Evolutionary conservation across 2,329 filamentous ascomycete species (phyloP).

Genomic region (Colletotrichum brevisporum): DNA sequence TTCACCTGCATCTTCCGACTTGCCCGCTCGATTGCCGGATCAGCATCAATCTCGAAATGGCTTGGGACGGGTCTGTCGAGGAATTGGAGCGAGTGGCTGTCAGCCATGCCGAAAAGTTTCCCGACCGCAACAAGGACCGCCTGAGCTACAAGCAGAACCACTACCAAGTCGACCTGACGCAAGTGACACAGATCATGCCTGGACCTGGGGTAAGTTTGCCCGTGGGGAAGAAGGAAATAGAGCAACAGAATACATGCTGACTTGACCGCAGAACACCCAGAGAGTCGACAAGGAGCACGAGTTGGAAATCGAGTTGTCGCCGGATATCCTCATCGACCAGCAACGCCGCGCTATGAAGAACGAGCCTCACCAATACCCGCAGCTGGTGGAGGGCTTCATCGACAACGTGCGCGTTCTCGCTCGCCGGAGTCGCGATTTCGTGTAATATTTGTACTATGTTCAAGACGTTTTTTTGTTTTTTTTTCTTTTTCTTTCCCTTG

Average conservation of each 20-base stretch:
- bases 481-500: background rate
- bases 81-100: constrained; percentile 62
- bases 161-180: constrained; percentile 93
- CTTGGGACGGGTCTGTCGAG: constrained; percentile 79
- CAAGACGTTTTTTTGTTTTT: background rate
- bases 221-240: background rate
- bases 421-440: constrained; percentile 55
- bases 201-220: constrained; percentile 54
- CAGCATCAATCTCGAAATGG: constrained; percentile 95
- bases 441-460: constrained; percentile 28
- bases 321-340: constrained; percentile 75
- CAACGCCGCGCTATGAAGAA: constrained; percentile 68
- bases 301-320: constrained; percentile 83
- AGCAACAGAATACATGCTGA: constrained; percentile 12
- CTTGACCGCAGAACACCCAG: constrained; percentile 52
- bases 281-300: constrained; percentile 79
- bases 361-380: constrained; percentile 72
- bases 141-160: constrained; percentile 90
- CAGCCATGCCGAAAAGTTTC: constrained; percentile 55
- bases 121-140: constrained; percentile 87
- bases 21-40: constrained; percentile 90
- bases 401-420: constrained; percentile 79
- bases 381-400: constrained; percentile 80
- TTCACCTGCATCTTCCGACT: constrained; percentile 87
- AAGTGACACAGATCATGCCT: constrained; percentile 74